These are phyloP conservation scores for Trifolium subterraneum DNA, from an alignment of 306 rosid genomes.

Conservation along the genomic window DNA sequence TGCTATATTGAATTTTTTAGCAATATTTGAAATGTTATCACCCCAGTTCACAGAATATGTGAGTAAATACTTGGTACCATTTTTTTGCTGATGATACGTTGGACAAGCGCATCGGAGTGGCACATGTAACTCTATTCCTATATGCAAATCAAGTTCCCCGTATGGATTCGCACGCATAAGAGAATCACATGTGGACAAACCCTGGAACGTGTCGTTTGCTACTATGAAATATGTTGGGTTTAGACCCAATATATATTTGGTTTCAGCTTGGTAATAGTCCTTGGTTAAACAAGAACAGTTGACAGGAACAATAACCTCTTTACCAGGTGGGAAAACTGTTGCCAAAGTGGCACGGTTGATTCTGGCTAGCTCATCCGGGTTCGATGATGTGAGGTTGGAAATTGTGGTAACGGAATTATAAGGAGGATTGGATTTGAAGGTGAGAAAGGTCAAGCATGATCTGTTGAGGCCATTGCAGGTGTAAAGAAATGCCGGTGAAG, in stretches of 20 bases:
- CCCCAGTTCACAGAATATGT: slow-evolving; percentile 53
- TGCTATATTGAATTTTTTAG: slow-evolving; percentile 52
- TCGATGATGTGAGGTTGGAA: slow-evolving; percentile 61
- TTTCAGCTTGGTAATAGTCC: slow-evolving; percentile 56
- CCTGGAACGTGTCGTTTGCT: slow-evolving; percentile 56
- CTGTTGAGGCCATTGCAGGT: slow-evolving; percentile 56
- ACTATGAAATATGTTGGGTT: slow-evolving; percentile 39
- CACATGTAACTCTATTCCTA: slow-evolving; percentile 55
- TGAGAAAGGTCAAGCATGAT: slow-evolving; percentile 61
- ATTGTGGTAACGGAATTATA: slow-evolving; percentile 49
- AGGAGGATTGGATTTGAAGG: slow-evolving; percentile 62
- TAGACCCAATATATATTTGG: slow-evolving; percentile 25
- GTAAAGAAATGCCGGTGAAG: slow-evolving; percentile 60
- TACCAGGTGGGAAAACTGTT: slow-evolving; percentile 45
- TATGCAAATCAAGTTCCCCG: slow-evolving; percentile 34
- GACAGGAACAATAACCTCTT: slow-evolving; percentile 68
- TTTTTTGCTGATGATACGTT: slow-evolving; percentile 44
- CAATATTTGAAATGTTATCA: slow-evolving; percentile 50
- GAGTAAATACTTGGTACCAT: slow-evolving; percentile 56
- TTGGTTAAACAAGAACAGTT: slow-evolving; percentile 55
- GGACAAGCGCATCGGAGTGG: slow-evolving; percentile 84
- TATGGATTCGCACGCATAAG: slow-evolving; percentile 54
- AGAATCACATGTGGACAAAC: slow-evolving; percentile 63
- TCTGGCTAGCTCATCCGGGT: slow-evolving; percentile 51
- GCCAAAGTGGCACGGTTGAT: slow-evolving; percentile 45